Evolutionary conservation across 257 asterid genomes (phyloP), one percentile per base, ranked within the genome.

Genomic region (Misopates orontium): DNA sequence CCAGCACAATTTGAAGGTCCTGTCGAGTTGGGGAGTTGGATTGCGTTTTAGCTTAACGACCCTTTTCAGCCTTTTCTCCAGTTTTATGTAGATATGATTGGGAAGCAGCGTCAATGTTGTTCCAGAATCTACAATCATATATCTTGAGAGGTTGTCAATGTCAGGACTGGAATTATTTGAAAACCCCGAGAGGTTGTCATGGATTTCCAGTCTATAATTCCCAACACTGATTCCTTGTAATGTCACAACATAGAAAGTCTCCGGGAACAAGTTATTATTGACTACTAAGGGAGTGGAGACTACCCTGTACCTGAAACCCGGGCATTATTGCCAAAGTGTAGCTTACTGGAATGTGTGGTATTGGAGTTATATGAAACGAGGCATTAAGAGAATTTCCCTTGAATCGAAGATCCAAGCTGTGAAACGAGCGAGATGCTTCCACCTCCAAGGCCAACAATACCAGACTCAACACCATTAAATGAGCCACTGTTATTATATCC

Each of bases 401-500:
- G 60, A 2, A 79, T 73, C 2, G 67, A 47, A 11, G 82, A 24
- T 36, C 75, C 67, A 39, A 88, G 23, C 45, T 91, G 95, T 3
- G 85, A 59, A 1, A 84, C 66, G 13, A 91, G 52, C 15, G 96
- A 88, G 52, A 14, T 70, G 0, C 60, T 25, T 19, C 87, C 83
- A 3, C 79, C 81, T 2, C 88, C 97, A 1, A 91, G 85, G 3
- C 96, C 96, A 0, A 86, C 82, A 3, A 88, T 73, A 8, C 97
- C 97, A 1, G 95, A 70, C 14, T 73, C 56, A 1, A 45, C 73
- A 10, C 11, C 39, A 8, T 82, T 65, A 25, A 75, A 79, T 0
- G 44, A 20, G 0, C 83, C 82, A 12, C 7, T 55, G 1, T 81
- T 77, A 0, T 14, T 4, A 36, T 72, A 83, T 4, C 93, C 93